Base-by-base conservation (phyloP, 192 early-diverging fungal genomes). In the Umbelopsis sp. region DNA sequence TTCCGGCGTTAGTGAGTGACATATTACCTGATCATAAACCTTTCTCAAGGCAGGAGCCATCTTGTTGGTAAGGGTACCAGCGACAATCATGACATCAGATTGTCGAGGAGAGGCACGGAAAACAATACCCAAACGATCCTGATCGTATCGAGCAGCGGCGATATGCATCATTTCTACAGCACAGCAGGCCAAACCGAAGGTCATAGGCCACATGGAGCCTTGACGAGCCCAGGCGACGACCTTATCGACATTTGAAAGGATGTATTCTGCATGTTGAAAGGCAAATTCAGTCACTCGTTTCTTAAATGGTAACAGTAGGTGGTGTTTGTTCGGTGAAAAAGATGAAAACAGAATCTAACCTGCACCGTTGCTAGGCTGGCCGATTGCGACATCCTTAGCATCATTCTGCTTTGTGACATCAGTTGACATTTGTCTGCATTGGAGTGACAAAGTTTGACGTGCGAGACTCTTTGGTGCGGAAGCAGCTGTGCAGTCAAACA, bases 51-150 rank as follows among this genome's bases (percentile, higher is more conserved):
- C 93, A 44, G 96, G 94, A 4, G 97, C 97, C 97, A 98, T 98
- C 81, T 98, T 98, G 90, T 98, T 98, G 67, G 96, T 97, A 80
- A 98, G 84, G 24, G 97, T 98, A 47, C 97, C 97, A 11, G 97
- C 97, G 45, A 98, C 97, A 84, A 98, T 98, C 97, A 98, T 98
- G 45, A 97, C 95, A 87, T 98, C 97, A 29, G 95, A 92, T 83
- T 98, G 97, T 80, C 97, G 91, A 29, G 97, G 97, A 21, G 95
- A 94, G 36, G 97, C 97, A 80, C 97, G 91, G 83, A 97, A 98
- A 25, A 98, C 93, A 82, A 98, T 95, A 80, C 96, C 96, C 47
- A 98, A 82, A 74, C 96, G 91, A 90, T 98, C 96, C 86, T 96
- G 95, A 85, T 98, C 96, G 74, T 98, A 98, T 71, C 96, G 91